Conservation (phyloP, 805 yeast species). For the Barnettozyma siamensis region DNA sequence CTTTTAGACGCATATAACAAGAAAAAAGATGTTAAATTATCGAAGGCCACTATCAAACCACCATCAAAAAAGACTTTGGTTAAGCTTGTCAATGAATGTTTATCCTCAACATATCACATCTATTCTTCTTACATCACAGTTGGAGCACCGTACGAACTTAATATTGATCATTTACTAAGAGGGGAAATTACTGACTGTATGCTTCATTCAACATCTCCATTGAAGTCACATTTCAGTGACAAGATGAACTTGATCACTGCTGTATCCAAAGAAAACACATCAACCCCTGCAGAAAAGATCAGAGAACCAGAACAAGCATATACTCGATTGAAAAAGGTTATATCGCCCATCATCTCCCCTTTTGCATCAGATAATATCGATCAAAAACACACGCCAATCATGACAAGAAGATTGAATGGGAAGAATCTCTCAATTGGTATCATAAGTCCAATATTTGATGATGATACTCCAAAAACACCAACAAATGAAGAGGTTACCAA, state of each 20-base stretch:
- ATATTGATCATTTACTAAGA: constrained; percentile 53
- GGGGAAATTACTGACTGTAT: constrained; percentile 37
- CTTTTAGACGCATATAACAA: constrained; percentile 28
- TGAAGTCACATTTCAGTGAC: constrained; percentile 13
- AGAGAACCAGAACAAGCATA: constrained; percentile 2
- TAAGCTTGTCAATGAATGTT: constrained; percentile 46
- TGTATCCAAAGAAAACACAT: constrained; percentile 2
- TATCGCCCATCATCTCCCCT: background rate
- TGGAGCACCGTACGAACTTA: constrained; percentile 66
- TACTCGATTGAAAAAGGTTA: background rate
- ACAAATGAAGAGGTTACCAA: constrained; percentile 28
- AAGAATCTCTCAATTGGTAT: constrained; percentile 21
- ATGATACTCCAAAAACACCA: constrained; percentile 24
- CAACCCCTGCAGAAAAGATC: background rate
- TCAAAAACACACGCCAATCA: background rate
- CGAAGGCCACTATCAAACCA: constrained; percentile 8
- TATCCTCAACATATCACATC: constrained; percentile 57
- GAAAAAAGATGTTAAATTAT: constrained; percentile 6
- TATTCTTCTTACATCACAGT: constrained; percentile 59
- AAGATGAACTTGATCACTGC: background rate
- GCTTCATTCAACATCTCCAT: constrained; percentile 34
- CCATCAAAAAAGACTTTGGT: constrained; percentile 27
- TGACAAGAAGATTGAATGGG: constrained; percentile 10
- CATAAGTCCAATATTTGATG: background rate
- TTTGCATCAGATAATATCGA: background rate